Conservation (phyloP, 768 basidiomycete species). For the Neoboletus magnificus region DNA sequence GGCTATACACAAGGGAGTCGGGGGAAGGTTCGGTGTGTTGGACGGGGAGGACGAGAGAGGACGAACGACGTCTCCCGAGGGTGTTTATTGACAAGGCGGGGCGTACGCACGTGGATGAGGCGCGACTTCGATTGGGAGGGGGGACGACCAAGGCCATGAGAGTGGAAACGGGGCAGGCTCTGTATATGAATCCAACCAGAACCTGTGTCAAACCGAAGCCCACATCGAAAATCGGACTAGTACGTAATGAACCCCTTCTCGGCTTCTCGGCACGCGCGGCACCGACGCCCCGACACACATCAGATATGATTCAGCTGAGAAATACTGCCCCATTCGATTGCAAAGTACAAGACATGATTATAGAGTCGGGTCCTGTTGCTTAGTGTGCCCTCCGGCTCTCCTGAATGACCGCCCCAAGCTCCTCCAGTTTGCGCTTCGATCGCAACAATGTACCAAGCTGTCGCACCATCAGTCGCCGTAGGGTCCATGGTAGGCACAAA, state of each 20-base stretch:
- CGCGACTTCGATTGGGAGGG: slow-evolving; percentile 48
- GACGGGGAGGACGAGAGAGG: slow-evolving; percentile 41
- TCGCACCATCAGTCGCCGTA: not conserved
- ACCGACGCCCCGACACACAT: not conserved
- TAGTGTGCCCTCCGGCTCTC: slow-evolving; percentile 80
- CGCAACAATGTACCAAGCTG: slow-evolving; percentile 97
- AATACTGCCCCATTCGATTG: no score
- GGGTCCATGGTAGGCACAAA: slow-evolving; percentile 15
- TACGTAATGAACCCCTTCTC: slow-evolving; percentile 19
- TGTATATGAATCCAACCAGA: not conserved
- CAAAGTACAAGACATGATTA: not conserved
- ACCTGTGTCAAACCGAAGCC: slow-evolving; percentile 2
- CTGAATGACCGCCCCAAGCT: slow-evolving; percentile 87
- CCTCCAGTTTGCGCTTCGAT: slow-evolving; percentile 98
- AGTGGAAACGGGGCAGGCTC: not conserved
- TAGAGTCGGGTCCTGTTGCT: not conserved
- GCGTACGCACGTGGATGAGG: slow-evolving; percentile 57
- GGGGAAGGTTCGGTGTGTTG: slow-evolving; percentile 13
- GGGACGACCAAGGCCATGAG: slow-evolving; percentile 37
- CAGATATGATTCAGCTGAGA: slow-evolving; percentile 11
- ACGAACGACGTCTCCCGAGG: slow-evolving; percentile 54
- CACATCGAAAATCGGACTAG: slow-evolving; percentile 20
- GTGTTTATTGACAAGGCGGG: slow-evolving; percentile 49
- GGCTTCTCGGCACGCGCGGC: slow-evolving; percentile 22
- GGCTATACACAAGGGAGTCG: not conserved